Percentiles rank a stretch among this genome's conserved stretches.
Evolutionary conservation across 805 yeast genomes (phyloP).

Genomic region (Spencermartinsiella europaea): DNA sequence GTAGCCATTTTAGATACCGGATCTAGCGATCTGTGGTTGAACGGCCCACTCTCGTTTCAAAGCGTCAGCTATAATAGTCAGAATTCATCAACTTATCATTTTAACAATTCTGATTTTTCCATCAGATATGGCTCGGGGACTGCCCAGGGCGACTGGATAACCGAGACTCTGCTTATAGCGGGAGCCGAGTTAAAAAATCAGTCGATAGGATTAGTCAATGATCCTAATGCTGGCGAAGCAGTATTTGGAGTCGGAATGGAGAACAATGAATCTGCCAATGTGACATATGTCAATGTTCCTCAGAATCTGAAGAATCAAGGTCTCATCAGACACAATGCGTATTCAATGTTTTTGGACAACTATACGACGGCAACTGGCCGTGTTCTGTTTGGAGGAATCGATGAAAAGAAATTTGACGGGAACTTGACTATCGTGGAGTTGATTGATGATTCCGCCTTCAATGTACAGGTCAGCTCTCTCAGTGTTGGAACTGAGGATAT

Average conservation of each 20-base stretch:
- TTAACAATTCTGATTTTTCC: constrained; percentile 3
- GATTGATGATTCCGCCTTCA: constrained; percentile 15
- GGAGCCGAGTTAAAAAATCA: constrained; percentile 22
- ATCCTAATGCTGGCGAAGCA: constrained; percentile 7
- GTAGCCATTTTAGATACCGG: constrained; percentile 65
- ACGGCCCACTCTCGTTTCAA: constrained; percentile 12
- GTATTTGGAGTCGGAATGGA: constrained; percentile 16
- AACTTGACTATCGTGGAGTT: constrained; percentile 27
- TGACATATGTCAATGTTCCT: constrained; percentile 59
- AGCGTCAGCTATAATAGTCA: constrained; percentile 9
- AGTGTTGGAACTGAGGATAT: constrained; percentile 16
- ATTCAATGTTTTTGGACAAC: constrained; percentile 42
- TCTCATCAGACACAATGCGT: constrained; percentile 37
- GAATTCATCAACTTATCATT: constrained; percentile 10
- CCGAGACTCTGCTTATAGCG: constrained; percentile 54
- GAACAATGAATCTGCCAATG: constrained; percentile 27
- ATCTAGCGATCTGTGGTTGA: constrained; percentile 58
- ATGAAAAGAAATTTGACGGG: constrained; percentile 14
- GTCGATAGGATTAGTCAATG: constrained; percentile 4
- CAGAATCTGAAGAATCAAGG: constrained; percentile 47
- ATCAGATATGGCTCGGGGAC: constrained; percentile 3
- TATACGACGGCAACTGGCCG: constrained; percentile 32
- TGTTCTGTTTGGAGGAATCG: constrained; percentile 20
- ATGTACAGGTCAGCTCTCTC: constrained; percentile 8
- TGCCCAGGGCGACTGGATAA: constrained; percentile 46